phyloP scores from a whole-genome alignment of 306 rosid species.

The Sphenostylis stenocarpa region DNA sequence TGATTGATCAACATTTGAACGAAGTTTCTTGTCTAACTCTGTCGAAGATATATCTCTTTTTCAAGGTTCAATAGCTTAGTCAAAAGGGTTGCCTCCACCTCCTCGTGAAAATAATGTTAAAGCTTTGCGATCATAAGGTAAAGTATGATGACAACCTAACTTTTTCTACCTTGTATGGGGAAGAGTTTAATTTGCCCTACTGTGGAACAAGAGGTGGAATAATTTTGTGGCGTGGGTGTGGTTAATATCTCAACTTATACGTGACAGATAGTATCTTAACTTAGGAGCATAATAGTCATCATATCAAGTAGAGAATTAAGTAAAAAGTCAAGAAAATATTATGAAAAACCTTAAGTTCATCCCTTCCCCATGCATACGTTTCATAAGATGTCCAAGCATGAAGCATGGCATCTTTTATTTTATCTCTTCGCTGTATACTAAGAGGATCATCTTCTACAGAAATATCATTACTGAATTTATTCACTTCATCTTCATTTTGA shows the following conservation, averaged over 20 bases:
- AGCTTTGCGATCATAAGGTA: neutral
- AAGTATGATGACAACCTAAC: too few species aligned
- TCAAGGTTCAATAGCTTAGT: neutral
- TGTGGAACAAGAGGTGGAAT: too few species aligned
- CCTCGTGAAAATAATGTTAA: neutral
- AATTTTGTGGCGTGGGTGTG: too few species aligned
- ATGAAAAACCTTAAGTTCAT: constrained; percentile 62
- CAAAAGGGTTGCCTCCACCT: constrained; percentile 6
- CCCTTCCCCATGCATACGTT: constrained; percentile 70
- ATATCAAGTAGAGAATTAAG: constrained; percentile 8
- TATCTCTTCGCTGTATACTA: constrained; percentile 41
- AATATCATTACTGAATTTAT: constrained; percentile 6
- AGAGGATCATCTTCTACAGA: constrained; percentile 44
- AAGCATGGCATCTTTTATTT: constrained; percentile 62
- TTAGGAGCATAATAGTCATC: neutral
- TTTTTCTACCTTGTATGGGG: neutral
- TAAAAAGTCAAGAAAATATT: neutral
- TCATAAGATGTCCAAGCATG: constrained; percentile 72
- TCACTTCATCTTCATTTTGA: constrained; percentile 9
- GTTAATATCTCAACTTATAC: too few species aligned
- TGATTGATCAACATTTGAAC: neutral
- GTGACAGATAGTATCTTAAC: too few species aligned
- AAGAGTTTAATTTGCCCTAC: too few species aligned
- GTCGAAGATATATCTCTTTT: neutral
- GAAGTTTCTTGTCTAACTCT: neutral